Base-by-base conservation (phyloP, 2,329 filamentous ascomycete species). In the Talaromyces funiculosus region DNA sequence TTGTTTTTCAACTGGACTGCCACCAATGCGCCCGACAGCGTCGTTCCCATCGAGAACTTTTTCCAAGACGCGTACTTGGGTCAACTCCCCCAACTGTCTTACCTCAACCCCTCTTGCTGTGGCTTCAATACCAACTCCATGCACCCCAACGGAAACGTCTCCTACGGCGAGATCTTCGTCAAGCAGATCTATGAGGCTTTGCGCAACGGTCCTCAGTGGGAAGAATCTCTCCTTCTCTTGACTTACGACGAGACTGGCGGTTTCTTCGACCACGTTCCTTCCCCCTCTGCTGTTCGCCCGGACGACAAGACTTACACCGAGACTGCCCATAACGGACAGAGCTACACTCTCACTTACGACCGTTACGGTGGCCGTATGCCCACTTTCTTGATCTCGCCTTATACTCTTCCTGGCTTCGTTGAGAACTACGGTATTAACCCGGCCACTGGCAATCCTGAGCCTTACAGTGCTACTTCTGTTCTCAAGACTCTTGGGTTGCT, bases 31-130 rank as follows among this genome's bases (percentile, higher is more conserved):
- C 69, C 71, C 10, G 57, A 68, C 61, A 70, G 69, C 37, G 67
- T 71, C 56, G 63, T 70, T 31, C 71, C 69, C 6, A 62, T 75
- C 16, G 62, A 65, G 9, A 63, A 70, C 35, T 75, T 75, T 68
- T 74, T 72, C 66, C 61, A 65, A 6, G 73, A 74, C 54, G 72
- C 73, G 7, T 63, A 66, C 18, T 61, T 65, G 8, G 73, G 73
- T 24, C 53, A 58, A 1, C 71, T 75, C 7, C 68, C 73, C 6
- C 67, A 73, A 38, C 68, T 75, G 61, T 69, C 69, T 35, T 75
- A 73, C 63, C 62, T 75, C 38, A 72, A 76, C 66, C 74, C 74
- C 3, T 73, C 72, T 51, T 77, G 74, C 73, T 77, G 74, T 57
- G 73, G 72, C 26, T 63, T 67, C 5, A 72, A 71, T 58, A 76